Evolutionary conservation across 2,329 filamentous ascomycete genomes (phyloP).

Genomic region (Massarina eburnea): DNA sequence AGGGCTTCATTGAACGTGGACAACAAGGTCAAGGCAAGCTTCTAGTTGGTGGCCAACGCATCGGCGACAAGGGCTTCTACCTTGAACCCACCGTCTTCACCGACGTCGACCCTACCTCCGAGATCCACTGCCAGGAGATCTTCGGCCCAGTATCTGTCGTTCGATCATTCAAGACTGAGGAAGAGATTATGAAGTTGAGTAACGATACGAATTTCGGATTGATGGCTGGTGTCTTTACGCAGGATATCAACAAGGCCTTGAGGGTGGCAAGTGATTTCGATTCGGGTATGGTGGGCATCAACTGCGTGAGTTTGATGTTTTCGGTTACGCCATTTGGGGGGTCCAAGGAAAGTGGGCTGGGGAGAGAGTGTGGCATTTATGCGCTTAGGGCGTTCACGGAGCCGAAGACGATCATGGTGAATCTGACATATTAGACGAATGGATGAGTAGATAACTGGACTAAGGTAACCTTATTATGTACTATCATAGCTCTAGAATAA

Average conservation of each 20-base stretch:
- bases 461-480: too few relatives aligned
- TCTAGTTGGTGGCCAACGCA: slow-evolving; percentile 35
- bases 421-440: slow-evolving; percentile 36
- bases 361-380: slow-evolving; percentile 53
- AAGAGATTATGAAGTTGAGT: slow-evolving; percentile 41
- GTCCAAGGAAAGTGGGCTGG: slow-evolving; percentile 53
- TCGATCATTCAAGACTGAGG: slow-evolving; percentile 41
- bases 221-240: slow-evolving; percentile 43
- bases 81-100: slow-evolving; percentile 41
- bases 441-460: background rate
- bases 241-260: slow-evolving; percentile 42
- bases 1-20: slow-evolving; percentile 39
- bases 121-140: slow-evolving; percentile 43
- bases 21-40: slow-evolving; percentile 34
- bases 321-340: slow-evolving; percentile 53
- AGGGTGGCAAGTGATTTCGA: slow-evolving; percentile 38
- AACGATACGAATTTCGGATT: slow-evolving; percentile 45
- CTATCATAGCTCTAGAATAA: too few relatives aligned
- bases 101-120: slow-evolving; percentile 32
- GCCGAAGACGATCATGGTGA: slow-evolving; percentile 54
- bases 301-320: slow-evolving; percentile 39
- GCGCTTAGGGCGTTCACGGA: slow-evolving; percentile 53
- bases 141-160: slow-evolving; percentile 43
- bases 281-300: slow-evolving; percentile 38
- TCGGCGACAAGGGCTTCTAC: slow-evolving; percentile 35